phyloP scores from a whole-genome alignment of 441 rosid genomes.

The Gossypium aridum region DNA sequence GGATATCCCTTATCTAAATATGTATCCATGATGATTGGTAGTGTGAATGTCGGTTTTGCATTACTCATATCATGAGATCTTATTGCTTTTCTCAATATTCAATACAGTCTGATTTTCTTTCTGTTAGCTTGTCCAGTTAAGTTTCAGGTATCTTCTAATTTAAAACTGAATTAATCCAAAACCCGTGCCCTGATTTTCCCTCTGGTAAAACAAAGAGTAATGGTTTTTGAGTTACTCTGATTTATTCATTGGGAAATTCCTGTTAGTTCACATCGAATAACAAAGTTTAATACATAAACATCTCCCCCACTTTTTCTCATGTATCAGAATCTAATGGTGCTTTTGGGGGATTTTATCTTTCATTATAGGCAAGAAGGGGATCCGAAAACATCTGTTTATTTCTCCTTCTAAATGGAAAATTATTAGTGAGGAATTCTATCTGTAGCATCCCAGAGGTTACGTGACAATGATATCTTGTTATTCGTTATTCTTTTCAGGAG shows the following conservation, averaged over 20 bases:
- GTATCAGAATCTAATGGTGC: not conserved
- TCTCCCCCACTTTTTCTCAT: not conserved
- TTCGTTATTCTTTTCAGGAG: not conserved
- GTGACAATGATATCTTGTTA: not conserved
- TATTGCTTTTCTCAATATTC: not conserved
- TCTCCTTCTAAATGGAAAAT: not conserved
- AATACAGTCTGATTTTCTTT: not conserved
- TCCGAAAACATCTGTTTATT: not conserved
- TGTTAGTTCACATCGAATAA: not conserved
- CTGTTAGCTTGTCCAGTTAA: not conserved
- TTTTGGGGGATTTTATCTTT: slow-evolving; percentile 11
- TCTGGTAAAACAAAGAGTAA: not conserved
- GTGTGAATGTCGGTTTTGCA: not conserved
- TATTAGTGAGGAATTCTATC: not conserved
- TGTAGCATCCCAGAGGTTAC: not conserved
- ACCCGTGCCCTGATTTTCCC: not conserved
- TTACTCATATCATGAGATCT: not conserved
- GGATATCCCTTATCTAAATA: not conserved
- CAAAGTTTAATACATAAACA: not conserved
- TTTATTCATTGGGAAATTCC: not conserved
- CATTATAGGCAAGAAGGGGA: not conserved
- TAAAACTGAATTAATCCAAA: not conserved
- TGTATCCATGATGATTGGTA: not conserved
- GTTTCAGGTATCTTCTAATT: not conserved
- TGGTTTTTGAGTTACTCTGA: not conserved